Percentiles rank a stretch among this genome's conserved stretches.
Evolutionary conservation across 768 basidiomycete species (phyloP).

Genomic region (Cubamyces lactineus): DNA sequence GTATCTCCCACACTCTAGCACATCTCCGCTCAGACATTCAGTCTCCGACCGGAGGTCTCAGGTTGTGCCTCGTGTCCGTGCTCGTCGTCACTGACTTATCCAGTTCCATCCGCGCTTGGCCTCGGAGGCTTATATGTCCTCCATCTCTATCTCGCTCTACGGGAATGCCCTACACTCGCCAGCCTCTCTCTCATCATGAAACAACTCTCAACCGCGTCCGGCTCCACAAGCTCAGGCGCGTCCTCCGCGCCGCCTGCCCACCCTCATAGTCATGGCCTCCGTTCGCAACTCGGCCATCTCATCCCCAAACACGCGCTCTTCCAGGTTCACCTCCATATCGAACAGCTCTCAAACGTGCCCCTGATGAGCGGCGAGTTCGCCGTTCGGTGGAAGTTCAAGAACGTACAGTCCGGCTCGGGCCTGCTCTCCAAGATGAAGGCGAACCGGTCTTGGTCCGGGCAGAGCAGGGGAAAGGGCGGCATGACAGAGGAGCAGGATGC

Average conservation of each 20-base stretch:
- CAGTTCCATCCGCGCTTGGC: constrained; percentile 7
- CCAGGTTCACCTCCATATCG: constrained; percentile 59
- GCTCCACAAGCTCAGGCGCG: constrained; percentile 22
- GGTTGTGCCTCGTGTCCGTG: not conserved
- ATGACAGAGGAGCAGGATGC: constrained; percentile 8
- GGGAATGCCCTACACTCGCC: constrained; percentile 14
- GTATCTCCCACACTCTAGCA: not conserved
- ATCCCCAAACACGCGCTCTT: constrained; percentile 70
- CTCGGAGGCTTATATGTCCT: constrained; percentile 16
- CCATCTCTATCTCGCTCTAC: not conserved
- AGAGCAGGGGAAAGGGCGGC: constrained; percentile 24
- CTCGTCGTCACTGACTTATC: constrained; percentile 5
- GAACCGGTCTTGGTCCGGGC: constrained; percentile 24
- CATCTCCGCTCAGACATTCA: not conserved
- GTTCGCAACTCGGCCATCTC: constrained; percentile 61
- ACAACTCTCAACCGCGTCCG: constrained; percentile 13
- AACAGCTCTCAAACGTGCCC: constrained; percentile 73
- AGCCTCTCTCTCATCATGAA: constrained; percentile 6
- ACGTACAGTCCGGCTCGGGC: constrained; percentile 49
- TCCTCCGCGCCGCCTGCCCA: constrained; percentile 14
- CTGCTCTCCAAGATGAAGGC: constrained; percentile 46
- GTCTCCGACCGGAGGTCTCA: constrained; percentile 3
- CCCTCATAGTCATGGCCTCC: constrained; percentile 39
- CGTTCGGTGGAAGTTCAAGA: constrained; percentile 73
- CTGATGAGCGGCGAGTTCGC: constrained; percentile 72